Percentiles rank a stretch among this genome's conserved stretches.
Conservation (phyloP, 2,329 filamentous ascomycete genomes). For the Curvularia verruculosa region DNA sequence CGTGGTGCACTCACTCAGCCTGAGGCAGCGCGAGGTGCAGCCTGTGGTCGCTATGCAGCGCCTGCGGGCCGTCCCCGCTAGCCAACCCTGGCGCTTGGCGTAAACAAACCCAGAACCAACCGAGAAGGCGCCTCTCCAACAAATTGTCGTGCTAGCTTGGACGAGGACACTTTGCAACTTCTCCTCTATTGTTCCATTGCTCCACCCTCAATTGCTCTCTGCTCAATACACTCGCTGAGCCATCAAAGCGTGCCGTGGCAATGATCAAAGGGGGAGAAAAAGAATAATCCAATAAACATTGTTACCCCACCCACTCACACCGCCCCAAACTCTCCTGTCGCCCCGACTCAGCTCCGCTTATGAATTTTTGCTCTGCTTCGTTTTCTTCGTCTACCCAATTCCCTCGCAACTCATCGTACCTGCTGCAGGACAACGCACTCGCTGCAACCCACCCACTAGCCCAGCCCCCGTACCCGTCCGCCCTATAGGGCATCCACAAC, state of each 20-base stretch:
- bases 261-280: background rate
- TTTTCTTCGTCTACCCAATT: constrained; percentile 17
- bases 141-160: constrained; percentile 3
- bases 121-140: constrained; percentile 13
- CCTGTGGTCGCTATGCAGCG: constrained; percentile 24
- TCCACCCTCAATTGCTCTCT: constrained; percentile 11
- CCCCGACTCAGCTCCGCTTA: constrained; percentile 30
- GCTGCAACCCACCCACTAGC: constrained; percentile 17
- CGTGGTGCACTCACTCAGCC: background rate
- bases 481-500: constrained; percentile 35
- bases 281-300: constrained; percentile 4
- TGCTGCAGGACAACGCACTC: background rate
- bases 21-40: constrained; percentile 14
- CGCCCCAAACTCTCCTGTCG: constrained; percentile 13
- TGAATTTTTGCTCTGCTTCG: constrained; percentile 34
- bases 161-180: constrained; percentile 10
- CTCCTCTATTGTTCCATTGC: background rate
- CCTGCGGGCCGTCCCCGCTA: constrained; percentile 22
- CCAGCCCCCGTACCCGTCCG: constrained; percentile 23
- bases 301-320: constrained; percentile 12
- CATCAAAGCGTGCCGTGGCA: background rate
- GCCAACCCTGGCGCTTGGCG: constrained; percentile 19
- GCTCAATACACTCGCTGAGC: too few species aligned
- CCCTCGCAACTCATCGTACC: constrained; percentile 7
- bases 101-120: constrained; percentile 24